phyloP scores from a whole-genome alignment of 441 rosid genomes.

The Bruguiera hainesii region DNA sequence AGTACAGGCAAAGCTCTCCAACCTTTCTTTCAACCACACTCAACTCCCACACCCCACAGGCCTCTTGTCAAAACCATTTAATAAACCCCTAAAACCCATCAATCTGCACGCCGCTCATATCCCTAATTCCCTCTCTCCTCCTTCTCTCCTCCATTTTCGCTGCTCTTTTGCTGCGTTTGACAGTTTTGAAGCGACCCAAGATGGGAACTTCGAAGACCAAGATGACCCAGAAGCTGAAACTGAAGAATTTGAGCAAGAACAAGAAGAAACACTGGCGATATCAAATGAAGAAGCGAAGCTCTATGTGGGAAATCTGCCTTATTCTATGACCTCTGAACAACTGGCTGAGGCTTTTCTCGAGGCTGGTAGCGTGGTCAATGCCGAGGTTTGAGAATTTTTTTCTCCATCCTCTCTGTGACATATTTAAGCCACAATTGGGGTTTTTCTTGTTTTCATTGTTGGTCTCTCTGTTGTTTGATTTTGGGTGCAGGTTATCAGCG shows the following conservation, averaged over 20 bases:
- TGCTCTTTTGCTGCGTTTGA: constrained; percentile 39
- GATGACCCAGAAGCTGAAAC: constrained; percentile 31
- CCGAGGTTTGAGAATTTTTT: constrained; percentile 48
- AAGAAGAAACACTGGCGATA: constrained; percentile 16
- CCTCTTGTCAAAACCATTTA: constrained; percentile 23
- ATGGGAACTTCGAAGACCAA: constrained; percentile 19
- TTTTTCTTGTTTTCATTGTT: background rate
- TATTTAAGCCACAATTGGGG: background rate
- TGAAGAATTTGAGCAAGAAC: constrained; percentile 25
- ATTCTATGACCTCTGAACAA: constrained; percentile 61
- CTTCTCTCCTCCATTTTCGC: constrained; percentile 27
- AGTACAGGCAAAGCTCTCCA: constrained; percentile 24
- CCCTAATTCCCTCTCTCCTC: constrained; percentile 22
- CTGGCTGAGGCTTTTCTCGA: constrained; percentile 57
- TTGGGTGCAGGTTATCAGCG: constrained; percentile 58
- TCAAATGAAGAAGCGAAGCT: constrained; percentile 57
- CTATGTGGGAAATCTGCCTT: constrained; percentile 82
- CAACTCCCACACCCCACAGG: constrained; percentile 27
- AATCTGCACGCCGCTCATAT: constrained; percentile 31
- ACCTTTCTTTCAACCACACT: constrained; percentile 21
- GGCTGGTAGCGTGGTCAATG: constrained; percentile 69
- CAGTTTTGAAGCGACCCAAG: constrained; percentile 29
- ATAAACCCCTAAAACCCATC: constrained; percentile 34
- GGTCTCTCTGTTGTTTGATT: background rate
- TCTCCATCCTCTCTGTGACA: background rate